Base-by-base conservation (phyloP, 805 yeast genomes). In the Schwanniomyces vanrijiae region DNA sequence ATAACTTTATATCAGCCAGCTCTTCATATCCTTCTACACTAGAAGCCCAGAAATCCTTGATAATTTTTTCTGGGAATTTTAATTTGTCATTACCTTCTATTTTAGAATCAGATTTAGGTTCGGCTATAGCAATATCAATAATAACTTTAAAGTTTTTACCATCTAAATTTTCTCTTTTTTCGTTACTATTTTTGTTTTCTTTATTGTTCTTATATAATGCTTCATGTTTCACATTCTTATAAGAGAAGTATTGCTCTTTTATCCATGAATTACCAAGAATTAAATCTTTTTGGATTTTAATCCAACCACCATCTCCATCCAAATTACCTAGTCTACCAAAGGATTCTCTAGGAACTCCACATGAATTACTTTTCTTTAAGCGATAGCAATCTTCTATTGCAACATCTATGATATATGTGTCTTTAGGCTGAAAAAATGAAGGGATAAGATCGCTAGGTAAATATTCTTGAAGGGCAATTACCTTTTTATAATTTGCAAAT, bases 221-320 rank as follows among this genome's bases (percentile, higher is more conserved):
- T 40, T 54, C 52, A 43, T 57, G 45, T 44, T 54, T 55, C 47
- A 66, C 52, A 14, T 54, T 54, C 50, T 72, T 60, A 49, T 60
- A 59, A n/a, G 60, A 68, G 16, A 82, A 53, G 55, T 55, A 80
- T 34, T 72, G 69, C 42, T 64, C 63, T 41, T 60, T 56, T 29
- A 69, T 52, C 82, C 82, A 79, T 4, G 75, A 65, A 19, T 59
- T 53, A 4, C 75, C 74, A 46, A 81, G 65, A 14, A 58, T 55
- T 33, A 82, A 64, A 55, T 81, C 84, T 52, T 80, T 80, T 19
- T 71, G 70, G 21, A 78, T 50, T 42, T 65, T 62, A 31, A 51
- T 45, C 82, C 83, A 80, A 10, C 65, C 66, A 6, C 68, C 66
- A 31, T 51, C 44, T 7, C 51, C 53, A 11, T 47, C 14, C 13